These are phyloP conservation scores for Cajanus cajan DNA, from an alignment of 306 rosid genomes.

Conservation along the genomic window DNA sequence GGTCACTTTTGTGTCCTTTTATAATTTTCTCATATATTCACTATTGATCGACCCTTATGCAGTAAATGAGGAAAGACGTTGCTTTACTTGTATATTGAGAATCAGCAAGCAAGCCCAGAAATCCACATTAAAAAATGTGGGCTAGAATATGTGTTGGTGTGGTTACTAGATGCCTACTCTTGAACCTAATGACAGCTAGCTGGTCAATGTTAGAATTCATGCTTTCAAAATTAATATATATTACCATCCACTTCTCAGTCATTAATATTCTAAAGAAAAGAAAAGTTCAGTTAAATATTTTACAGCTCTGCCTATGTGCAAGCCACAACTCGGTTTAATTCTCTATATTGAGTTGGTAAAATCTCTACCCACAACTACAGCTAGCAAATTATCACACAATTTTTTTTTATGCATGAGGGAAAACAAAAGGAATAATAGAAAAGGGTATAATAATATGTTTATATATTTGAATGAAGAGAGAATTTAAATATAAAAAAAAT, in stretches of 20 bases:
- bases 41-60: background rate
- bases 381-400: background rate
- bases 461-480: no score
- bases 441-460: background rate
- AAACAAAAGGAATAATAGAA: background rate
- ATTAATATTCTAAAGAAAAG: background rate
- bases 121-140: background rate
- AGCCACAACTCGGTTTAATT: background rate
- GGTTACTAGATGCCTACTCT: background rate
- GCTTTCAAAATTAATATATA: background rate
- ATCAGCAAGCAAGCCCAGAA: background rate
- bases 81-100: background rate
- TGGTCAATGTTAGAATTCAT: background rate
- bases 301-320: background rate
- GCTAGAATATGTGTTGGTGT: background rate
- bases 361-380: background rate
- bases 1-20: background rate
- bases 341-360: background rate
- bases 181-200: slow-evolving; percentile 11
- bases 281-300: background rate
- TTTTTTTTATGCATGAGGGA: background rate
- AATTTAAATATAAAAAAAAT: no score
- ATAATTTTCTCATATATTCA: background rate
- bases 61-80: background rate
- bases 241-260: background rate